Evolutionary conservation across 2,329 filamentous ascomycete genomes (phyloP).

Genomic region (Epichloe glyceriae): DNA sequence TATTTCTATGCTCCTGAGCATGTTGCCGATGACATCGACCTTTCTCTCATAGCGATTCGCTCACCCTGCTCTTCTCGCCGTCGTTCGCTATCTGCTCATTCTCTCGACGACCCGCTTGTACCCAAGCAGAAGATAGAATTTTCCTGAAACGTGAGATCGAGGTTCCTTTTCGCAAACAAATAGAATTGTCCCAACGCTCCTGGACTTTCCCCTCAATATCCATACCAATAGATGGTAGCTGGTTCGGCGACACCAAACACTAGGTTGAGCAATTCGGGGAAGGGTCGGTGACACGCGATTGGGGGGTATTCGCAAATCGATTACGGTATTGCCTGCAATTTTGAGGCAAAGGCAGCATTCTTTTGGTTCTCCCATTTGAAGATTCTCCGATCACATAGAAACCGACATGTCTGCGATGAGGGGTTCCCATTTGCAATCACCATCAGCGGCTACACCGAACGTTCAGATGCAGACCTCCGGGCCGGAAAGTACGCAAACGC

Average conservation of each 20-base stretch:
- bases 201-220: background rate
- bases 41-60: background rate
- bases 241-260: slow-evolving; percentile 7
- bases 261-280: slow-evolving; percentile 10
- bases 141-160: background rate
- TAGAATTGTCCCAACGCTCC: background rate
- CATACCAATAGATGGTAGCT: slow-evolving; percentile 10
- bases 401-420: slow-evolving; percentile 20
- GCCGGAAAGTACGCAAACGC: slow-evolving; percentile 12
- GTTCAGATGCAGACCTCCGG: slow-evolving; percentile 13
- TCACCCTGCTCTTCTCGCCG: background rate
- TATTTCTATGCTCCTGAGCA: background rate
- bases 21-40: background rate
- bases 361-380: background rate
- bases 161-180: background rate
- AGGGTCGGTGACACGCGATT: slow-evolving; percentile 10
- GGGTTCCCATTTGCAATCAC: slow-evolving; percentile 6
- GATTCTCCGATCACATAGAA: background rate
- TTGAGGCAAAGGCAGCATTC: background rate
- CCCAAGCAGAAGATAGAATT: background rate
- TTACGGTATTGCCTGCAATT: background rate
- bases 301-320: background rate
- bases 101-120: background rate
- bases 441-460: slow-evolving; percentile 4
- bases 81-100: background rate